These are phyloP conservation scores for Neofusicoccum ribis DNA, from an alignment of 2,329 filamentous ascomycete genomes.

Conservation along the genomic window DNA sequence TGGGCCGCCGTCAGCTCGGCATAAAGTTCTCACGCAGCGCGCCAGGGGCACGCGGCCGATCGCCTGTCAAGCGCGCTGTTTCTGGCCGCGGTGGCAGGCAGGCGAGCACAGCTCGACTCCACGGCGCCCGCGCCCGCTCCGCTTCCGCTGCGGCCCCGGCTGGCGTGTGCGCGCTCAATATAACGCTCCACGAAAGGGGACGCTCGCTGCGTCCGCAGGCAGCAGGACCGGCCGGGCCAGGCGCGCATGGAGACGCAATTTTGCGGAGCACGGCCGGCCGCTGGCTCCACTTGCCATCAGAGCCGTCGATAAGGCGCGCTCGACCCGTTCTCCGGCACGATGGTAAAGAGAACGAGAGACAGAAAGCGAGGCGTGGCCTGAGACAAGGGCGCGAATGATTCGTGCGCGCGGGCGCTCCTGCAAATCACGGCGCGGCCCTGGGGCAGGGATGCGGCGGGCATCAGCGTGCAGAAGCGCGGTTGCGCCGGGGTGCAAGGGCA, in stretches of 20 bases:
- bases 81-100: not conserved
- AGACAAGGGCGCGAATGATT: constrained; percentile 1
- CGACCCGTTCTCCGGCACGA: constrained; percentile 9
- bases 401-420: not conserved
- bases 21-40: constrained; percentile 12
- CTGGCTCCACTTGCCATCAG: constrained; percentile 11
- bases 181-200: not conserved
- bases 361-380: constrained; percentile 13
- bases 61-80: not conserved
- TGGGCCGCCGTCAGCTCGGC: constrained; percentile 16
- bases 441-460: not conserved
- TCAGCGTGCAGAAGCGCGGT: not conserved
- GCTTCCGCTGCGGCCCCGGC: not conserved
- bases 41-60: constrained; percentile 5
- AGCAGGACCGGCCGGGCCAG: constrained; percentile 6
- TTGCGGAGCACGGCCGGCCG: constrained; percentile 8
- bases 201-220: not conserved
- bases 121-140: too few relatives aligned
- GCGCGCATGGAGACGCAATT: constrained; percentile 15
- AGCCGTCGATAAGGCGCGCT: constrained; percentile 18
- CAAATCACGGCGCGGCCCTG: constrained; percentile 3
- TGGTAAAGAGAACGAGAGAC: not conserved
- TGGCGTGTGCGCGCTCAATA: not conserved
- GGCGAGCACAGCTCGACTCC: not conserved
- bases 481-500: not conserved